Evolutionary conservation across 1,284 basidiomycete species (phyloP), one percentile per base, ranked within the genome.

Genomic region (Ceratobasidium theobromae): DNA sequence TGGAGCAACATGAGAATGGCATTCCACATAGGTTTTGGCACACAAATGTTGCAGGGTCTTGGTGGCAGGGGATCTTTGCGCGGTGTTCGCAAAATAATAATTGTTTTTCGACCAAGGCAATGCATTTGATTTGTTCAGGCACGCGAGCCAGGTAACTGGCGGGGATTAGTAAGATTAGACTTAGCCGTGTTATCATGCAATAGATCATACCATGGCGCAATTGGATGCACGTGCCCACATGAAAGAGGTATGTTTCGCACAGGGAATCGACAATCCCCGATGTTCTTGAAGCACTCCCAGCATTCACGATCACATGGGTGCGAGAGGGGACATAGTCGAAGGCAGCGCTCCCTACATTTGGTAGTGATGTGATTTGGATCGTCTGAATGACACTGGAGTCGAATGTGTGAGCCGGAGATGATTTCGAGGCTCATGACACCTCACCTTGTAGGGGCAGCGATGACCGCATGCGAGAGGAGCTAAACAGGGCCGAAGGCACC

Each of bases 391-490:
- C 89, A 91, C 85, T 89, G 55, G 12, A 40, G 41, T 48, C 3
- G 9, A 32, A n/a, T 43, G 11, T 11, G 21, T n/a, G 6, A 32
- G n/a, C n/a, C n/a, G n/a, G n/a, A n/a, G n/a, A n/a, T n/a, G n/a
- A n/a, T n/a, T n/a, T n/a, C n/a, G 16, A n/a, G 3, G 4, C 12
- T 11, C 21, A 30, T n/a, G n/a, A n/a, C 3, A 2, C 21, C 65
- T n/a, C 73, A 84, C 86, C 78, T 84, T 84, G 68, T 80, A 86
- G 0, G 82, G 83, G 72, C 88, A 91, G 3, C 78, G 74, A 70
- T 91, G 89, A 1, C 88, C 89, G 71, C 89, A 91, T n/a, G 75
- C 72, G n/a, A 88, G 75, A 32, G 79, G 76, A n/a, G 75, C 75
- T 28, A 81, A 79, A 68, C 88, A 90, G 14, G 80, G 77, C 35